Conservation (phyloP, 371 early-diverging fungal species). For the Circinella minor region DNA sequence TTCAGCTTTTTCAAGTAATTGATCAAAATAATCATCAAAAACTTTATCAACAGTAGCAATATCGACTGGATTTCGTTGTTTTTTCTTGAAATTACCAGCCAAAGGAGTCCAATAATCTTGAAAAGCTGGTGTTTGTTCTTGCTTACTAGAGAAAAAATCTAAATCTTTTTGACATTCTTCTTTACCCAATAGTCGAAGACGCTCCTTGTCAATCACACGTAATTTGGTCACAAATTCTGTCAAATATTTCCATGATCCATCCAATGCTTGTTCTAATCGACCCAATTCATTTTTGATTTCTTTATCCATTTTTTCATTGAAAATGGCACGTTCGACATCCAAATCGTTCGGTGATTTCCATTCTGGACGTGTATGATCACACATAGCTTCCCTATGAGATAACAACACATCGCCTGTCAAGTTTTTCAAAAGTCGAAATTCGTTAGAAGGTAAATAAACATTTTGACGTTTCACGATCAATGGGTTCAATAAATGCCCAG, state of each 20-base stretch:
- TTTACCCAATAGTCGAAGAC: constrained; percentile 28
- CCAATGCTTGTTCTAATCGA: constrained; percentile 34
- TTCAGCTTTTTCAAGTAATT: constrained; percentile 18
- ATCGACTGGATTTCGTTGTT: constrained; percentile 7
- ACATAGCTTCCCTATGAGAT: constrained; percentile 71
- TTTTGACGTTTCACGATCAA: constrained; percentile 58
- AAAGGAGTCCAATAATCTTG: constrained; percentile 29
- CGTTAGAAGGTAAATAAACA: constrained; percentile 62
- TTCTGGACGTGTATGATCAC: constrained; percentile 69
- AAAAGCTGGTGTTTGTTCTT: constrained; percentile 26
- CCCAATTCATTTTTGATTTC: constrained; percentile 37
- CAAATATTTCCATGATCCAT: constrained; percentile 47
- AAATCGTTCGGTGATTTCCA: constrained; percentile 72
- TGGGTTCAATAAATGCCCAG: constrained; percentile 61
- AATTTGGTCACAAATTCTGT: constrained; percentile 43
- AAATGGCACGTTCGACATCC: constrained; percentile 68
- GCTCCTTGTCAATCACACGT: constrained; percentile 28
- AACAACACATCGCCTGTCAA: constrained; percentile 70
- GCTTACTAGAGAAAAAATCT: constrained; percentile 25
- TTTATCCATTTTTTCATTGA: constrained; percentile 57
- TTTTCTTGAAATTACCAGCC: constrained; percentile 2
- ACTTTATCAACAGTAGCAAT: constrained; percentile 59
- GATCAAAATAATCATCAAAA: constrained; percentile 56
- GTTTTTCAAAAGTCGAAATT: constrained; percentile 67
- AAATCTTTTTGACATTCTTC: constrained; percentile 25